phyloP scores from a whole-genome alignment of 2,329 filamentous ascomycete genomes.

The Aspergillus pseudonomiae region DNA sequence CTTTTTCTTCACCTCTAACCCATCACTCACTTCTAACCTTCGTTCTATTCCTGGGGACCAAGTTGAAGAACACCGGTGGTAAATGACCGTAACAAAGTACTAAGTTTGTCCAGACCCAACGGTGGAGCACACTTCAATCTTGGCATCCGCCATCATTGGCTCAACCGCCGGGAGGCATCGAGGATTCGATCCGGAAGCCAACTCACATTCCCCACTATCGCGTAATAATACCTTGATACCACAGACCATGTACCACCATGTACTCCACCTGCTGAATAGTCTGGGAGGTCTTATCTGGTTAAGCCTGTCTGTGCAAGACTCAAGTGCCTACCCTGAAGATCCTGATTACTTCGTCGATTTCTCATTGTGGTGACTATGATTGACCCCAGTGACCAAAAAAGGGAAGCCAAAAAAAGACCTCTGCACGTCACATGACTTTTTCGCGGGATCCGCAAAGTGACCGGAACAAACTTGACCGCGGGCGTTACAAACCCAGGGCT shows the following conservation, averaged over 20 bases:
- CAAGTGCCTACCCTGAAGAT: constrained; percentile 4
- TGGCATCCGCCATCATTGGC: constrained; percentile 25
- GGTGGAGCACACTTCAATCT: constrained; percentile 17
- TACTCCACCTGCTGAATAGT: constrained; percentile 1
- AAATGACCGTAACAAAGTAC: constrained; percentile 8
- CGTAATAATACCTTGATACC: constrained; percentile 12
- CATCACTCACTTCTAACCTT: neutral
- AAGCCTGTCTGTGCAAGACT: neutral
- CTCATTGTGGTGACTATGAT: neutral
- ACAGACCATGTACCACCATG: constrained; percentile 1
- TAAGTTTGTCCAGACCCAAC: constrained; percentile 25
- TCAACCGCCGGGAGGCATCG: constrained; percentile 16
- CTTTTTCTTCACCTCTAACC: neutral
- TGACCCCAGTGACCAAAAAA: neutral
- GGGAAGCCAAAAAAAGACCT: neutral
- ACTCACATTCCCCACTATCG: constrained; percentile 20
- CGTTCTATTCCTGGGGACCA: neutral
- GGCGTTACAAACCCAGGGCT: neutral
- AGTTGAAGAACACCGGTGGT: neutral
- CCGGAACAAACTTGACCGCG: neutral
- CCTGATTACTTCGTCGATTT: neutral
- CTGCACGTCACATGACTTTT: neutral
- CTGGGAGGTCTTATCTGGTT: neutral
- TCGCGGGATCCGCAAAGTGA: neutral
- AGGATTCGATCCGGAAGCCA: constrained; percentile 20